A percentile compares a stretch with the other conserved stretches of the same genome.
Conservation (phyloP, 2,329 filamentous ascomycete genomes). For the Verticillium nonalfalfae region DNA sequence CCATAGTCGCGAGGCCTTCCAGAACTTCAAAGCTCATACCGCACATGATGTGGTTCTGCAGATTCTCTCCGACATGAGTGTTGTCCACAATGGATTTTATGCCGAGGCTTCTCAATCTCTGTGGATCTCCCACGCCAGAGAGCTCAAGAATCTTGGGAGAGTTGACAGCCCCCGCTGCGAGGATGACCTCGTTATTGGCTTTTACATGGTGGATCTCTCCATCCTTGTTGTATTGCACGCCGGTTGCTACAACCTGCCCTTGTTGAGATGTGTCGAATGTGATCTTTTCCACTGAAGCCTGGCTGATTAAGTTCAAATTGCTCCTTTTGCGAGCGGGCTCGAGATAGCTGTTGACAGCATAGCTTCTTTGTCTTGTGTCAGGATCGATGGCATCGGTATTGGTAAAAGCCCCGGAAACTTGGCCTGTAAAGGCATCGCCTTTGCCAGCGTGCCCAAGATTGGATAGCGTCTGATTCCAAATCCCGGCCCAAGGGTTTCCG, state of each 20-base stretch:
- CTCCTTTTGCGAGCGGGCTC: conserved; percentile 9
- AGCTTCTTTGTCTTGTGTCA: conserved; percentile 16
- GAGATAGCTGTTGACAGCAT: conserved; percentile 16
- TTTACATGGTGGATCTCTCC: conserved; percentile 11
- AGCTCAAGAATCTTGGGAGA: conserved; percentile 35
- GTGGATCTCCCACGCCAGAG: conserved; percentile 30
- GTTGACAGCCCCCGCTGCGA: conserved; percentile 34
- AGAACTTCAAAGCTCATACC: conserved; percentile 16
- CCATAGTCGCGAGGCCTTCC: conserved; percentile 14
- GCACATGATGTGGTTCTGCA: conserved; percentile 24
- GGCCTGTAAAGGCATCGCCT: conserved; percentile 15
- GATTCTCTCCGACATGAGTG: conserved; percentile 30
- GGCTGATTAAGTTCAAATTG: conserved; percentile 18
- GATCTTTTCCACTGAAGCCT: conserved; percentile 14
- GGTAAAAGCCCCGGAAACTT: conserved; percentile 5
- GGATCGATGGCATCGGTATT: conserved; percentile 16
- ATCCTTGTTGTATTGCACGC: conserved; percentile 10
- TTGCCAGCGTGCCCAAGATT: conserved; percentile 10
- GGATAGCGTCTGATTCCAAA: conserved; percentile 15
- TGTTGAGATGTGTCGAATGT: conserved; percentile 13
- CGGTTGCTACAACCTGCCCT: conserved; percentile 11
- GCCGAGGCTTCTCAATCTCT: conserved; percentile 22
- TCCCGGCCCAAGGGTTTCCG: conserved; percentile 8
- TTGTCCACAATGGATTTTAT: conserved; percentile 24
- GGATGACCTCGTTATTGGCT: conserved; percentile 31